phyloP scores from a whole-genome alignment of 306 rosid species.

The Cucurbita argyrosperma region DNA sequence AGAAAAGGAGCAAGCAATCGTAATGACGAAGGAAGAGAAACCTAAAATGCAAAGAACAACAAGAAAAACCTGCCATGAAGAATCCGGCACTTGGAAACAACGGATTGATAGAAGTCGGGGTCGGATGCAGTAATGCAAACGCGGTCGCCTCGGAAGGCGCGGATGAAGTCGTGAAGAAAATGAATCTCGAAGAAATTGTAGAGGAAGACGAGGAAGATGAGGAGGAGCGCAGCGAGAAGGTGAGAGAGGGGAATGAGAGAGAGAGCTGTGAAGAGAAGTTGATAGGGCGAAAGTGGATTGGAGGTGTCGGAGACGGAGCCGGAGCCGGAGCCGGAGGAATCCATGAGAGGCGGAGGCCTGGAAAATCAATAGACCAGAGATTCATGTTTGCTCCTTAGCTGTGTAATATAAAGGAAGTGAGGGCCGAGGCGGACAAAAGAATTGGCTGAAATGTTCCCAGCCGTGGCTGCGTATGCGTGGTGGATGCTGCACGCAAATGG shows the following conservation, averaged over 20 bases:
- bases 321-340: constrained; percentile 3
- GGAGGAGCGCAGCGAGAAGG: constrained; percentile 17
- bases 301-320: background rate
- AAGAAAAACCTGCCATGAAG: constrained; percentile 43
- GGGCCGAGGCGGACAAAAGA: background rate
- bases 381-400: too few relatives aligned
- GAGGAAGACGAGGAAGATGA: constrained; percentile 10
- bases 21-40: too few relatives aligned
- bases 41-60: too few relatives aligned
- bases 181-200: constrained; percentile 68
- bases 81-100: constrained; percentile 66
- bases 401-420: background rate
- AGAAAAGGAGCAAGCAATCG: too few relatives aligned
- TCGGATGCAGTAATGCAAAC: constrained; percentile 33
- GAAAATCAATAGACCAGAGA: too few relatives aligned
- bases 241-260: constrained; percentile 42
- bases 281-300: constrained; percentile 18
- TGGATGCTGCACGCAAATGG: too few relatives aligned
- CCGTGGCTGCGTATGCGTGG: too few relatives aligned
- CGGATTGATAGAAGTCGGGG: constrained; percentile 38
- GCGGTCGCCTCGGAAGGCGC: constrained; percentile 41
- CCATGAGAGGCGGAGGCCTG: background rate
- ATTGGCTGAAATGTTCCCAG: too few relatives aligned
- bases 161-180: constrained; percentile 37
- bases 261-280: constrained; percentile 25